Base-by-base conservation (phyloP, 2,329 filamentous ascomycete species). In the Plenodomus lindquistii region DNA sequence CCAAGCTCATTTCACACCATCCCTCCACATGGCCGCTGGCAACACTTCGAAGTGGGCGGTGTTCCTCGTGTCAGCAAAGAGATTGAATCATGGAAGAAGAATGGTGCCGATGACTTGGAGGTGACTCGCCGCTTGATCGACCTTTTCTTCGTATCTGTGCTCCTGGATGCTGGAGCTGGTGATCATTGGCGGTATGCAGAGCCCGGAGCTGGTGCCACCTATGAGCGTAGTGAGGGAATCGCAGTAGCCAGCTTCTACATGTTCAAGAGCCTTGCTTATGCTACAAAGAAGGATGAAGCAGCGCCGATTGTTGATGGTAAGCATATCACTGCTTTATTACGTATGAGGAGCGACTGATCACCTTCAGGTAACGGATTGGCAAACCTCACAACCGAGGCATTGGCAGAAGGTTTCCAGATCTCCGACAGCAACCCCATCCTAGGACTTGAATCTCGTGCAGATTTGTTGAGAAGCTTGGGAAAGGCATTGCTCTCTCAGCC, bases 101-200 rank as follows among this genome's bases (percentile, higher is more conserved):
- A 46, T 24, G 60, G 61, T 1, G 43, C 89, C 27, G 88, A 94
- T 66, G 81, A 79, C 50, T 81, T 83, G 38, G 89, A 93, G 72
- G 81, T 85, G 50, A 88, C 87, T 50, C 85, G 88, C 46, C 81
- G 89, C 51, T 73, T 92, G 51, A 81, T 93, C 48, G 89, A 92
- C 61, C 78, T 92, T 19, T 91, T 91, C 73, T 77, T 91, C 39
- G 77, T 94, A 52, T 92, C 89, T 42, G 89, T 94, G 4, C 75
- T 94, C 38, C 78, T 94, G 2, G 89, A 94, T 68, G 89, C 93
- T 4, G 93, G 93, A 19, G 91, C 93, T 1, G 93, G 93, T 29
- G 92, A 85, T 2, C 80, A 83, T 58, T 97, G 93, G 93, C 86
- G 84, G 52, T 97, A 96, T 75, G 91, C 89, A 75, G 94, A 91